Evolutionary conservation across 176 grass and related monocot genomes (phyloP).

Genomic region (Areca catechu): DNA sequence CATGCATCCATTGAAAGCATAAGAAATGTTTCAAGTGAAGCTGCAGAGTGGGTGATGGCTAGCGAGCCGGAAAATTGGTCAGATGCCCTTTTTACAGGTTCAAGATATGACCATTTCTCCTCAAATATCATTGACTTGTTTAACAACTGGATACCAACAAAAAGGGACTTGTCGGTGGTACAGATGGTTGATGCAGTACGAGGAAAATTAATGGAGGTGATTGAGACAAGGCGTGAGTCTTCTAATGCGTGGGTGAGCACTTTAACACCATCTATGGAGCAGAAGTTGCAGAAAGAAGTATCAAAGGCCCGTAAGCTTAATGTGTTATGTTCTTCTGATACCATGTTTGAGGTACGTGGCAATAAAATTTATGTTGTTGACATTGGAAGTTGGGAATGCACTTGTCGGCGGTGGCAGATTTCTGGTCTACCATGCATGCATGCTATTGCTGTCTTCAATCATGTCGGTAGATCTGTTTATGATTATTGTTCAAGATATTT

Average conservation of each 20-base stretch:
- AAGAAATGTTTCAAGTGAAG: conserved; percentile 74
- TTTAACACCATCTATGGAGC: conserved; percentile 81
- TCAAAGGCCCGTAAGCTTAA: conserved; percentile 52
- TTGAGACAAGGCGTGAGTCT: conserved; percentile 52
- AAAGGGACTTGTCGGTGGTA: conserved; percentile 68
- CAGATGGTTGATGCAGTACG: conserved; percentile 65
- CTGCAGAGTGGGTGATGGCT: conserved; percentile 76
- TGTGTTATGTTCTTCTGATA: conserved; percentile 85
- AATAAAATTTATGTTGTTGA: conserved; percentile 77
- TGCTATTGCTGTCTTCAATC: conserved; percentile 80
- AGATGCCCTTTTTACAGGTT: conserved; percentile 78
- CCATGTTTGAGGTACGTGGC: conserved; percentile 86
- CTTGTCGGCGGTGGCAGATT: conserved; percentile 81
- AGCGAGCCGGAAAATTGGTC: conserved; percentile 94
- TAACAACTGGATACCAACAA: conserved; percentile 89
- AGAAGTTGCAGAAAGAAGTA: conserved; percentile 62
- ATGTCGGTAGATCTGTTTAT: conserved; percentile 46
- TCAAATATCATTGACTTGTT: conserved; percentile 76
- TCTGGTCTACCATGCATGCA: conserved; percentile 83
- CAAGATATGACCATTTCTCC: conserved; percentile 82
- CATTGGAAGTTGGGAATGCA: conserved; percentile 75
- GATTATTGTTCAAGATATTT: conserved; percentile 34
- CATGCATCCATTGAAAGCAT: conserved; percentile 82
- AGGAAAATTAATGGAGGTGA: conserved; percentile 56
- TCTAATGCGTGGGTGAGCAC: conserved; percentile 26